Base-by-base conservation (phyloP, 1,284 basidiomycete species). In the Rhodofomes roseus region DNA sequence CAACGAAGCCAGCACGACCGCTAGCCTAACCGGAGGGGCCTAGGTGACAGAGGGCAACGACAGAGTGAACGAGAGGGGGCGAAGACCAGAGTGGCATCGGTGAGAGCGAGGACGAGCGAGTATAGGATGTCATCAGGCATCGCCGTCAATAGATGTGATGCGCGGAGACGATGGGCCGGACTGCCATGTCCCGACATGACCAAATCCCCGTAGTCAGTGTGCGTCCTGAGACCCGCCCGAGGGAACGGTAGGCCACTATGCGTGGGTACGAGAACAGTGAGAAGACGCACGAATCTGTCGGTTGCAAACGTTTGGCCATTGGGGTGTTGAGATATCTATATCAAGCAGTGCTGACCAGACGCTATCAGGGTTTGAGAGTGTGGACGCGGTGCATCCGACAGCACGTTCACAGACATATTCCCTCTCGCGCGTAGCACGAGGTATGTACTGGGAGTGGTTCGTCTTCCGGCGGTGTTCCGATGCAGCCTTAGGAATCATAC, bases 121-220 rank as follows among this genome's bases (percentile, higher is more conserved):
- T 39, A 41, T 41, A 51, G 31, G 43, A 56, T 16, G 36, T 27
- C 41, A 56, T 46, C 41, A 56, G 54, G 54, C 36, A 43, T 22
- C 4, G 39, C 41, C 25, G 54, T 56, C 54, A 56, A 36, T 36
- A 29, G 39, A 44, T 34, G 54, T 43, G 39, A 56, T 36, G 39
- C 44, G 43, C 53, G 27, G 34, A 39, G 29, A 37, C 37, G 37
- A 40, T 54, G 27, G 54, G 18, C 39, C 27, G 54, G 23, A 56
- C n/a, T 23, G 54, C 54, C 27, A 29, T 41, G 41, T 41, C 40
- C 22, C 39, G 22, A 55, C 37, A 55, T 23, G 40, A 5, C 25
- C 27, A 41, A 14, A 20, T 55, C 14, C 37, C 39, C 5, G 37
- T 22, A 41, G 40, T 40, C 40, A 27, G 22, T 29, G 12, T 7